Base-by-base conservation (phyloP, 768 basidiomycete species). In the Russula abietina region DNA sequence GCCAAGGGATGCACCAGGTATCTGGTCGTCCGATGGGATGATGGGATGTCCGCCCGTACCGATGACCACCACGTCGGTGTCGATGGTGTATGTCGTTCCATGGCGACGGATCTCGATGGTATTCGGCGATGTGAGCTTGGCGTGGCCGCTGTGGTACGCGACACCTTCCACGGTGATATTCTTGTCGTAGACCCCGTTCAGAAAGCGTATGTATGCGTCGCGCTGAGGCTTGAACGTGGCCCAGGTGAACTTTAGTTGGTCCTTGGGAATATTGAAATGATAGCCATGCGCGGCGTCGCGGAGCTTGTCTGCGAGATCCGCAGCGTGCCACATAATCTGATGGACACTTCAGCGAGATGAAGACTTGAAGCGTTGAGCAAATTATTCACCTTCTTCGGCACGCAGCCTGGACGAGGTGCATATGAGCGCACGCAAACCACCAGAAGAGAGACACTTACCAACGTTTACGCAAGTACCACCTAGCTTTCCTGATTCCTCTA, bases 391-490 rank as follows among this genome's bases (percentile, higher is more conserved):
- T 97, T 99, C 78, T 99, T 99, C 17, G 97, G 97, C 6, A 99
- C 93, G 77, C 96, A 98, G 70, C 93, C 93, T 66, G 8, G 3
- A 24, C 3, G 33, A 3, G 16, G 14, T 19, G 24, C 5, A 32
- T 8, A 48, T 62, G 11, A 62, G 54, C 45, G 8, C n/a, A 46
- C n/a, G 36, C 22, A 17, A 22, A 30, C 28, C 19, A 46, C 17
- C 11, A 48, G 51, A 48, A 32, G 14, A 53, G 28, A 30, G 5
- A 36, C 39, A 79, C 90, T 67, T 68, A 90, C 93, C 96, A 63
- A 99, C 96, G 74, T 98, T 98, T 63, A 99, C 97, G 72, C 97
- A 99, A 41, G 96, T 98, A 56, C 96, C 97, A 38, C 97, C 97
- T 3, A 95, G 81, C 45, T 81, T 71, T 11, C 84, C 81, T 5